Evolutionary conservation across 2,329 filamentous ascomycete genomes (phyloP).

Genomic region (Seiridium cupressi): DNA sequence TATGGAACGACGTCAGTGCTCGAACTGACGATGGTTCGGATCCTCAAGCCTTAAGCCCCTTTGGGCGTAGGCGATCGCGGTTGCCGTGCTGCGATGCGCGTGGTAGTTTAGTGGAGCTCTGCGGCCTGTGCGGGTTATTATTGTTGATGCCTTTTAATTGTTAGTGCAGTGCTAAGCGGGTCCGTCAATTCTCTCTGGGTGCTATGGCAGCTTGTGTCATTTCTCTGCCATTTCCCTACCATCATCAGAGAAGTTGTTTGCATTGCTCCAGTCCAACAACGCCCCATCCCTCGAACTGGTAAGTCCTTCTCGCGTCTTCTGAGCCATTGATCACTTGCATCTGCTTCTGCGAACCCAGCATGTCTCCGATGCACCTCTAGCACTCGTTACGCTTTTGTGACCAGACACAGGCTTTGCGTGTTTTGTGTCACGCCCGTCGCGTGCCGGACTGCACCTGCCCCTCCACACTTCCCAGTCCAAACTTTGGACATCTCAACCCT

Average conservation of each 20-base stretch:
- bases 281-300: conserved; percentile 13
- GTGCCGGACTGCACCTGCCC: conserved; percentile 14
- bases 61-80: conserved; percentile 1
- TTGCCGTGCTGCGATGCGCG: conserved; percentile 5
- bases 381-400: conserved; percentile 3
- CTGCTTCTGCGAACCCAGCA: conserved; percentile 5
- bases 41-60: not conserved
- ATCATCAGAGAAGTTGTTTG: conserved; percentile 9
- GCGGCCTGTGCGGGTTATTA: conserved; percentile 6
- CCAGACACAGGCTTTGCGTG: conserved; percentile 2
- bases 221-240: conserved; percentile 3
- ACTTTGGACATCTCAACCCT: not conserved
- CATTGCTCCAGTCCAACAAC: conserved; percentile 13
- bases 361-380: conserved; percentile 19
- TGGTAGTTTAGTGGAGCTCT: not conserved
- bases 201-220: not conserved
- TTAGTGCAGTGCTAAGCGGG: not conserved
- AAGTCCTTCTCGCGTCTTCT: conserved; percentile 21
- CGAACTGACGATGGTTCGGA: not conserved
- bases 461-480: not conserved
- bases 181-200: not conserved
- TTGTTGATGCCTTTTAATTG: conserved; percentile 9
- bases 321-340: conserved; percentile 13
- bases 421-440: conserved; percentile 27
- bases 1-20: not conserved